These are phyloP conservation scores for Arthrobotrys conoides DNA, from an alignment of 2,329 filamentous ascomycete species.

Conservation along the genomic window DNA sequence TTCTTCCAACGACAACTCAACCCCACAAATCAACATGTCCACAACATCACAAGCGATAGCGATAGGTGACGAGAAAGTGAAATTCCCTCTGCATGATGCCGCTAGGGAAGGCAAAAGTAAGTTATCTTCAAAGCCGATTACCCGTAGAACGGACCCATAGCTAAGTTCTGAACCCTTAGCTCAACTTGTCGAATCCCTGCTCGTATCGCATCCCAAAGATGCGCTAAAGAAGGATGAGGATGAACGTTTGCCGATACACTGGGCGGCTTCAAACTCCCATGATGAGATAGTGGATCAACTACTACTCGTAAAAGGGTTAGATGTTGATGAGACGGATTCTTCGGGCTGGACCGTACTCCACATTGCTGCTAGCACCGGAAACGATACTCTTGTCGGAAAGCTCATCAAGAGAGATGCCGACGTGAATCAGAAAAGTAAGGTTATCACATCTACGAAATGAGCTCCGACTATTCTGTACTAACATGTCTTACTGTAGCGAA, in stretches of 20 bases:
- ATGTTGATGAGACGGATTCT: slow-evolving; percentile 82
- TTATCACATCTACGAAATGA: slow-evolving; percentile 9
- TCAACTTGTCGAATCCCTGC: slow-evolving; percentile 77
- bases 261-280: slow-evolving; percentile 89
- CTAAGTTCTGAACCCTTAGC: slow-evolving; percentile 33
- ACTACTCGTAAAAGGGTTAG: slow-evolving; percentile 79
- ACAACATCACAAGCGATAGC: slow-evolving; percentile 31
- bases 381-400: slow-evolving; percentile 78
- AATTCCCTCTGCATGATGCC: slow-evolving; percentile 57
- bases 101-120: slow-evolving; percentile 58
- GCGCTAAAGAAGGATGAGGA: slow-evolving; percentile 83
- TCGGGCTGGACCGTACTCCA: slow-evolving; percentile 87
- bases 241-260: slow-evolving; percentile 90
- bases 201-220: slow-evolving; percentile 85
- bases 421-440: slow-evolving; percentile 78
- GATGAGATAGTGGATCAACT: slow-evolving; percentile 81
- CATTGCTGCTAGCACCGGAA: slow-evolving; percentile 80
- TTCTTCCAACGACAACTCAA: slow-evolving; percentile 45
- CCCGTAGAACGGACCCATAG: neutral
- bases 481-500: slow-evolving; percentile 70
- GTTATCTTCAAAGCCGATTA: slow-evolving; percentile 3
- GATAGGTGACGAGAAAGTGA: slow-evolving; percentile 42
- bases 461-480: slow-evolving; percentile 2
- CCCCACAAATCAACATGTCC: slow-evolving; percentile 57
- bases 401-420: slow-evolving; percentile 80